Evolutionary conservation across 495 filamentous ascomycete genomes (phyloP).

Genomic region (Penicillium odoratum): DNA sequence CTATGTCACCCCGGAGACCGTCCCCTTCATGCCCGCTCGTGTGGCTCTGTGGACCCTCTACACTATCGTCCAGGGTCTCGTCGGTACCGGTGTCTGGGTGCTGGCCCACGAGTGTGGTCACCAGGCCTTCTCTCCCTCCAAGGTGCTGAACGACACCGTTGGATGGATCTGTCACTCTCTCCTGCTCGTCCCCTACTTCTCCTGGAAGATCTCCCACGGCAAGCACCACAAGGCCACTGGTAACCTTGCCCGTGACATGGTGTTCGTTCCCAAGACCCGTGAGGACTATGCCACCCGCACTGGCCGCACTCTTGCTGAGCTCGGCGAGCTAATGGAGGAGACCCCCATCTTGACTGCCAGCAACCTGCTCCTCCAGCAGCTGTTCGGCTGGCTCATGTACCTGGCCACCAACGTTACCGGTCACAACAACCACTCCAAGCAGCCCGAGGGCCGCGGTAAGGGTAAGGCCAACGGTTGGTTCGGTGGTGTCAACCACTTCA

Average conservation of each 20-base stretch:
- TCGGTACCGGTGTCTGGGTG: slow-evolving; percentile 71
- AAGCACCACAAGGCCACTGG: slow-evolving; percentile 97
- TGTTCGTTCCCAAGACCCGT: slow-evolving; percentile 87
- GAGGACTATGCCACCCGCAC: slow-evolving; percentile 69
- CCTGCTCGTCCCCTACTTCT: slow-evolving; percentile 85
- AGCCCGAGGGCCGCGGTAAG: slow-evolving; percentile 81
- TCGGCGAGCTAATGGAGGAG: slow-evolving; percentile 89
- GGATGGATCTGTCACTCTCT: slow-evolving; percentile 83
- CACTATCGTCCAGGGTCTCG: slow-evolving; percentile 64
- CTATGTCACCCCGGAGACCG: slow-evolving; percentile 63
- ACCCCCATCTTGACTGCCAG: slow-evolving; percentile 80
- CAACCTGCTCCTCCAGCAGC: slow-evolving; percentile 77
- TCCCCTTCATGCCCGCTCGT: slow-evolving; percentile 53
- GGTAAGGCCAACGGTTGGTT: slow-evolving; percentile 84
- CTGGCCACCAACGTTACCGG: slow-evolving; percentile 82
- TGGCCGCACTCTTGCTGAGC: slow-evolving; percentile 71
- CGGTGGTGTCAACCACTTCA: slow-evolving; percentile 91
- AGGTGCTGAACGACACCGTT: slow-evolving; percentile 78
- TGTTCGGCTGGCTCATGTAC: slow-evolving; percentile 89
- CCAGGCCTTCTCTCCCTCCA: slow-evolving; percentile 80
- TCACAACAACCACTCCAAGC: slow-evolving; percentile 86
- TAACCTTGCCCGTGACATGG: slow-evolving; percentile 95
- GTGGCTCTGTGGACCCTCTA: slow-evolving; percentile 58
- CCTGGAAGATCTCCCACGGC: slow-evolving; percentile 90
- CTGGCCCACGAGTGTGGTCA: slow-evolving; percentile 73